phyloP scores from a whole-genome alignment of 169 alveolate species.

The Fabrea salina region DNA sequence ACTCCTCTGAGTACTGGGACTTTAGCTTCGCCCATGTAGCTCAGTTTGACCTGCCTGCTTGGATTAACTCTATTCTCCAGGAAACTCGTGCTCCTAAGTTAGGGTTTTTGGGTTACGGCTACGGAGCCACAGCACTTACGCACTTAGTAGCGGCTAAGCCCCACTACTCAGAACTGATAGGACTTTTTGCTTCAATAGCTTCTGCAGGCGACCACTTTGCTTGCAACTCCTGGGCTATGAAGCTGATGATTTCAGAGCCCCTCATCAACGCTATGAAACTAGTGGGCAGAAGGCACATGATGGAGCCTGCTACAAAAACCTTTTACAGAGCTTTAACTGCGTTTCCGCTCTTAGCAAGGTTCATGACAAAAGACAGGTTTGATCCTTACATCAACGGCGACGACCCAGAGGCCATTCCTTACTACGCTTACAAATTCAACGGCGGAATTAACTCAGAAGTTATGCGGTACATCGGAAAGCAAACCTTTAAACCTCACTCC shows the following conservation, averaged over 20 bases:
- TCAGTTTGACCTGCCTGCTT: conserved; percentile 50
- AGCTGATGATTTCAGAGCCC: neutral
- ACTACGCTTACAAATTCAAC: neutral
- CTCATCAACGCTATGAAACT: neutral
- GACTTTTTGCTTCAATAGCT: neutral
- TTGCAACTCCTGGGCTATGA: neutral
- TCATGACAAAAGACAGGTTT: neutral
- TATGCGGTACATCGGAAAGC: neutral
- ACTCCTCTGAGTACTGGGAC: conserved; percentile 48
- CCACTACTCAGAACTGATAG: neutral
- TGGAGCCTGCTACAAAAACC: neutral
- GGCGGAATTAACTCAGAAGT: conserved; percentile 3
- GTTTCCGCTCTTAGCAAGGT: neutral
- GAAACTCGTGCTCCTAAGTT: conserved; percentile 45
- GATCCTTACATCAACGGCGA: neutral
- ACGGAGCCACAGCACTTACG: conserved; percentile 68
- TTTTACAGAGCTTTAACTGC: neutral
- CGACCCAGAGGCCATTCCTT: neutral
- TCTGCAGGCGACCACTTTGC: neutral
- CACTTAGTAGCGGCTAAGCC: conserved; percentile 34
- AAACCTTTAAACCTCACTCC: neutral
- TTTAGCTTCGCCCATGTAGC: conserved; percentile 47
- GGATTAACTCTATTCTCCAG: conserved; percentile 37
- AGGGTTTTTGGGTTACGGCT: conserved; percentile 70
- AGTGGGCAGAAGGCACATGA: neutral